Evolutionary conservation across 371 early-diverging fungal genomes (phyloP), one percentile per base, ranked within the genome.

Genomic region (Zychaea mexicana): DNA sequence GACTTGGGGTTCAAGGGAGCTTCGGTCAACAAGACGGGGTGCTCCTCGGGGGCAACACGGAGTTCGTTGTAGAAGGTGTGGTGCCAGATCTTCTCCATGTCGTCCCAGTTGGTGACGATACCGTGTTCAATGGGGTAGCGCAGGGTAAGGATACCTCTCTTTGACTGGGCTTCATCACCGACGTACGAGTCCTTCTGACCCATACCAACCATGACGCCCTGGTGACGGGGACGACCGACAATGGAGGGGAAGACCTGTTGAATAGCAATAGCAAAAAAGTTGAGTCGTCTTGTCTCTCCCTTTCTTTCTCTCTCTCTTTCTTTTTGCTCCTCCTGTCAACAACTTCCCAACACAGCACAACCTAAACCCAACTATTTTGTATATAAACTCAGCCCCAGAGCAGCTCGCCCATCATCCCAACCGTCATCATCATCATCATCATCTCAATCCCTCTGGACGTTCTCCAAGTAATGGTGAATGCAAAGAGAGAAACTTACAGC

Each of bases 51-150:
- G 60, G 89, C 90, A 62, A 89, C 89, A 74, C 90, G 90, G 71
- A 89, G 82, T 74, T 89, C 90, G 74, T 90, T 91, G 81, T 90
- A 92, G 87, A 97, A 97, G 70, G 99, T 98, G 88, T 99, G 99
- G 83, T 99, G 99, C 97, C 99, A 99, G 78, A 99, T 99, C 88
- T 99, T 99, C 87, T 99, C 99, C 99, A 99, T 99, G 78, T 98
- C 98, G 75, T 99, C 99, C 99, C 99, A 99, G 95, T 99, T 98
- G 86, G 94, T 98, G 38, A 99, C 99, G 80, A 99, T 98, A 87
- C 99, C 99, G 90, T 99, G 99, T 83, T 99, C 99, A 81, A 99
- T 99, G 65, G 99, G 99, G 82, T 99, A 99, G 82, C 96, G 98
- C 65, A 99, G 92, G 47, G 97, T 94, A 66, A 99, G 87, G 75